Evolutionary conservation across 257 asterid genomes (phyloP).

Genomic region (Nicotiana noctiflora): DNA sequence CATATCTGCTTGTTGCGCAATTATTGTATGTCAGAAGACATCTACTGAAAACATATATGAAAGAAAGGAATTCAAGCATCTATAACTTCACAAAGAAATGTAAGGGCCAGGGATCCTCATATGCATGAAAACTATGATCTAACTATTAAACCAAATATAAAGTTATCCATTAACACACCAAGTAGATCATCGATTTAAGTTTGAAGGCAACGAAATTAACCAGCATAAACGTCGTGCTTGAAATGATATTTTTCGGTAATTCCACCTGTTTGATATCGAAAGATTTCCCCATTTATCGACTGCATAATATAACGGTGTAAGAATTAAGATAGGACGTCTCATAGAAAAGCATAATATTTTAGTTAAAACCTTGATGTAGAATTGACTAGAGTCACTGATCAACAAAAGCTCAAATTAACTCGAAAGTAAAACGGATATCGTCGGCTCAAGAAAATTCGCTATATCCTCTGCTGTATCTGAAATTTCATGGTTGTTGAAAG

Average conservation of each 20-base stretch:
- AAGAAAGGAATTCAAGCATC: background rate
- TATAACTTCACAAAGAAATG: background rate
- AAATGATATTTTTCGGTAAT: background rate
- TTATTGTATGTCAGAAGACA: background rate
- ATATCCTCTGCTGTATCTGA: no score
- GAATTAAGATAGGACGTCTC: background rate
- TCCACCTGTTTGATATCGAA: background rate
- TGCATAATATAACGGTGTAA: background rate
- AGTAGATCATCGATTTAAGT: background rate
- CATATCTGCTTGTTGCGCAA: background rate
- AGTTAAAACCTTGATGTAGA: no score
- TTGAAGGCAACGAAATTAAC: background rate
- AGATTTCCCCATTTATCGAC: background rate
- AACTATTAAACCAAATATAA: no score
- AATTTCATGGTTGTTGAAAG: no score
- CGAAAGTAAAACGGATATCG: no score
- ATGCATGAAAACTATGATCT: no score
- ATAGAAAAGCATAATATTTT: no score
- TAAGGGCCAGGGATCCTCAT: background rate
- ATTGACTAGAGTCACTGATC: no score
- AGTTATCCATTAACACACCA: background rate
- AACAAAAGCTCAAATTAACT: no score
- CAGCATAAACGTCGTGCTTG: background rate
- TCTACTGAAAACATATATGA: background rate
- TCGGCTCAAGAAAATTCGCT: no score